Evolutionary conservation across 2,329 filamentous ascomycete genomes (phyloP).

Genomic region (Aspergillus transmontanensis): DNA sequence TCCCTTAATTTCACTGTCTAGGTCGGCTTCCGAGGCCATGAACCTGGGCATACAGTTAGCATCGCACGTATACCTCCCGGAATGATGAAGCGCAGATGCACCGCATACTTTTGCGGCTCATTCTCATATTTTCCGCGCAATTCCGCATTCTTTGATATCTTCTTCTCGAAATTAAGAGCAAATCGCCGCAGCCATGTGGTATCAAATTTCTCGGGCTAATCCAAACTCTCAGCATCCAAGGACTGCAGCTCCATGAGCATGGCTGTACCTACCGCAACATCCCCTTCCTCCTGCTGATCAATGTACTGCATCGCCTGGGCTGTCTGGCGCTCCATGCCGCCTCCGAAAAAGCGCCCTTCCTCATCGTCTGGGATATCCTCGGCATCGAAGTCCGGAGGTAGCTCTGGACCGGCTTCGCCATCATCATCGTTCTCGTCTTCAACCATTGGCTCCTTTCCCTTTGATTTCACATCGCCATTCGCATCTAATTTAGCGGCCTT

Average conservation of each 20-base stretch:
- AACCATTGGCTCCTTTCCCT: conserved; percentile 48
- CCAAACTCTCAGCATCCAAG: conserved; percentile 28
- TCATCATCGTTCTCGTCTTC: conserved; percentile 53
- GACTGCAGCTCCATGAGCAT: background rate
- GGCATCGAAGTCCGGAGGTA: conserved; percentile 59
- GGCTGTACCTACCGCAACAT: conserved; percentile 42
- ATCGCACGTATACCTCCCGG: background rate
- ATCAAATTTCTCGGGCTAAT: conserved; percentile 74
- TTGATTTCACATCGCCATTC: conserved; percentile 53
- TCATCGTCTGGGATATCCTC: conserved; percentile 73
- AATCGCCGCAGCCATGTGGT: conserved; percentile 78
- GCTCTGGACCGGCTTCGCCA: conserved; percentile 54
- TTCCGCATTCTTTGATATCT: conserved; percentile 87
- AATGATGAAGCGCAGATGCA: background rate
- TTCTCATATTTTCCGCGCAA: conserved; percentile 81
- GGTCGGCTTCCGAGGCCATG: conserved; percentile 81
- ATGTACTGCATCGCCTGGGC: conserved; percentile 86
- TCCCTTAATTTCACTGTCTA: conserved; percentile 84
- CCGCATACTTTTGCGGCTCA: conserved; percentile 69
- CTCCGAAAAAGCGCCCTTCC: conserved; percentile 93
- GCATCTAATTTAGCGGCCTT: conserved; percentile 60
- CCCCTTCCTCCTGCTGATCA: conserved; percentile 65
- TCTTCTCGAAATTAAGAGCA: conserved; percentile 83
- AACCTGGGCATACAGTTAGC: conserved; percentile 50
- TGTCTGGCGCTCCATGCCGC: conserved; percentile 80